Evolutionary conservation across 108 stramenopile genomes (phyloP), one percentile per base, ranked within the genome.

Genomic region (Schizochytrium sp.): DNA sequence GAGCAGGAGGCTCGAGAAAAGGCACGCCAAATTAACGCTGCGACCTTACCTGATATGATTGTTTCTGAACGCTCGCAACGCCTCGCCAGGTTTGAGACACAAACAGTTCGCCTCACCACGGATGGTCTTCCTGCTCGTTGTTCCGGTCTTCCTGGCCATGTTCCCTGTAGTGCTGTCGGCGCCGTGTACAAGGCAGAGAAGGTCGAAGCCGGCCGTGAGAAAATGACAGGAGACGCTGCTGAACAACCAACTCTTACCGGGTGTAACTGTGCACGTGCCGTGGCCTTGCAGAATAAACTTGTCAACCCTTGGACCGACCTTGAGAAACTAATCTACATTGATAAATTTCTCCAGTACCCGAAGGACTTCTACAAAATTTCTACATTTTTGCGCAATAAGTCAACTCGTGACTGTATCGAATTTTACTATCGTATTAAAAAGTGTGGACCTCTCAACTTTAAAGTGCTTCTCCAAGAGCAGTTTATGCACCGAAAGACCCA

Each of bases 311-410:
- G 98, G 98, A 95, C 96, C 55, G 98, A 99, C 91, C 95, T 98
- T 93, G 98, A 99, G 92, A 99, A 98, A 89, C 97, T 97, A 92
- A 98, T 99, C 38, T 99, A 98, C 72, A 91, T 99, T 38, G 98
- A 98, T 91, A 92, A 97, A 45, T 99, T 99, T 89, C 91, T 99
- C 59, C 97, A 98, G 73, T 97, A 97, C 92, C 97, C 98, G 4
- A 99, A 99, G 89, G 97, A 98, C 88, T 99, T 99, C 90, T 93
- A 96, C 19, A 92, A 95, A 60, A 98, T 99, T 72, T 96, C 98
- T 15, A 93, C 97, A 10, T 98, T 96, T 88, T 89, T 99, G 41
- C 91, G 93, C 55, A 95, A 97, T 73, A 98, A 98, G 89, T 91
- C 95, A 0, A 96, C 97, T 2, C 95, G 93, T 55, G 98, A 99